Percentiles rank a stretch among this genome's conserved stretches.
These are phyloP conservation scores for Vaccinium darrowii DNA, from an alignment of 148 eudicot species.

Conservation along the genomic window DNA sequence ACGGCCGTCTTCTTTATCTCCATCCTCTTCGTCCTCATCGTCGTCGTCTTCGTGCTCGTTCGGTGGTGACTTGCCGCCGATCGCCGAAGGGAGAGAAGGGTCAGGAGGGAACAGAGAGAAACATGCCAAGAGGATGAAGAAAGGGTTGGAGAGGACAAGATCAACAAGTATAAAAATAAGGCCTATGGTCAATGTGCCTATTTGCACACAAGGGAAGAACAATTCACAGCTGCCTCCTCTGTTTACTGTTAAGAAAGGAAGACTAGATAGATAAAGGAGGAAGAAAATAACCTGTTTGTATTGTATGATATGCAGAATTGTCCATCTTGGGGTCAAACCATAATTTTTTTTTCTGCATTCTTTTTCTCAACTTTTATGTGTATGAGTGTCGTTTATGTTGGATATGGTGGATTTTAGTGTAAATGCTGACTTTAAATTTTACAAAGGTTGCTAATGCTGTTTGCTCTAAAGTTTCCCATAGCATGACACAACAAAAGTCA, in stretches of 20 bases:
- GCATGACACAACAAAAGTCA: neutral
- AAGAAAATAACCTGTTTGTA: neutral
- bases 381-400: neutral
- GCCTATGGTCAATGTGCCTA: conserved; percentile 83
- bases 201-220: conserved; percentile 50
- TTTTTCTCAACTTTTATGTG: conserved; percentile 6
- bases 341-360: neutral
- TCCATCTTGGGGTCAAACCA: neutral
- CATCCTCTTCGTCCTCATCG: conserved; percentile 62
- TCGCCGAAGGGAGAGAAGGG: conserved; percentile 54
- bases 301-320: conserved; percentile 11
- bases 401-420: conserved; percentile 17
- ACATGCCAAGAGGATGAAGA: conserved; percentile 55
- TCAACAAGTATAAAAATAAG: conserved; percentile 69
- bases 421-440: conserved; percentile 20
- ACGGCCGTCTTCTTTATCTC: conserved; percentile 38
- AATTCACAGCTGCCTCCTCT: conserved; percentile 52
- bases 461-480: neutral
- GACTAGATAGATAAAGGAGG: conserved; percentile 43
- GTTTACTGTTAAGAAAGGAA: conserved; percentile 55
- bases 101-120: conserved; percentile 40
- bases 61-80: conserved; percentile 43
- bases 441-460: conserved; percentile 2
- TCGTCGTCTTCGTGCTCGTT: conserved; percentile 44
- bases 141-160: conserved; percentile 80